phyloP scores from a whole-genome alignment of 495 filamentous ascomycete species.

The Neurospora sp. region DNA sequence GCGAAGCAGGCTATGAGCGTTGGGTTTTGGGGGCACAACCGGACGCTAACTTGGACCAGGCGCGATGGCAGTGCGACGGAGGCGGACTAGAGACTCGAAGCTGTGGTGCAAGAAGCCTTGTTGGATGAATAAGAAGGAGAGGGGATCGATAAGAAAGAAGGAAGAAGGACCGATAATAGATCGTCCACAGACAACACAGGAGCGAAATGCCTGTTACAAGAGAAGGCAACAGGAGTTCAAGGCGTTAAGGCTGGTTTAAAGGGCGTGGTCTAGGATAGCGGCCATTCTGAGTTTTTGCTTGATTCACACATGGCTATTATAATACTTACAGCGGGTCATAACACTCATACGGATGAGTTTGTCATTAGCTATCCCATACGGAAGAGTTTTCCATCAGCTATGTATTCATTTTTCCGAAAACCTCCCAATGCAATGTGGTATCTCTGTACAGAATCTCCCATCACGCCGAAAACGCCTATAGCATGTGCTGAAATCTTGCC shows the following conservation, averaged over 20 bases:
- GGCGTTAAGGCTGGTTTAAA: not conserved
- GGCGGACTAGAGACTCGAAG: slow-evolving; percentile 17
- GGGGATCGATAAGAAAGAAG: not conserved
- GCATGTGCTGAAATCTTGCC: not conserved
- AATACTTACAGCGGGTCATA: not conserved
- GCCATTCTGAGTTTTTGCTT: not conserved
- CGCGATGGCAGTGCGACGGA: slow-evolving; percentile 42
- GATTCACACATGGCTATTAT: not conserved
- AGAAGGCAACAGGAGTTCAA: not conserved
- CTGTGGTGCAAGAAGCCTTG: not conserved
- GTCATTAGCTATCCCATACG: not conserved
- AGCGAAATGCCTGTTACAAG: not conserved
- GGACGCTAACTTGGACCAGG: slow-evolving; percentile 13
- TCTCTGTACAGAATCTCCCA: not conserved
- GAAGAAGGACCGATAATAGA: not conserved
- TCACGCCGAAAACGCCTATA: not conserved
- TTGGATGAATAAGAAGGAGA: not conserved
- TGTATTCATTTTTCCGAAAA: not conserved
- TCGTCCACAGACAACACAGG: not conserved
- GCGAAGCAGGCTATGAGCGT: not conserved
- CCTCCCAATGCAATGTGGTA: not conserved
- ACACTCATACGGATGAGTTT: not conserved
- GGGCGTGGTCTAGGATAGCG: not conserved
- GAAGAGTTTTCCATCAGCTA: not conserved
- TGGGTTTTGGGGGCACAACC: not conserved